A percentile compares a stretch with the other conserved stretches of the same genome.
These are phyloP conservation scores for Candida sithepensis DNA, from an alignment of 805 yeast genomes.

Conservation along the genomic window DNA sequence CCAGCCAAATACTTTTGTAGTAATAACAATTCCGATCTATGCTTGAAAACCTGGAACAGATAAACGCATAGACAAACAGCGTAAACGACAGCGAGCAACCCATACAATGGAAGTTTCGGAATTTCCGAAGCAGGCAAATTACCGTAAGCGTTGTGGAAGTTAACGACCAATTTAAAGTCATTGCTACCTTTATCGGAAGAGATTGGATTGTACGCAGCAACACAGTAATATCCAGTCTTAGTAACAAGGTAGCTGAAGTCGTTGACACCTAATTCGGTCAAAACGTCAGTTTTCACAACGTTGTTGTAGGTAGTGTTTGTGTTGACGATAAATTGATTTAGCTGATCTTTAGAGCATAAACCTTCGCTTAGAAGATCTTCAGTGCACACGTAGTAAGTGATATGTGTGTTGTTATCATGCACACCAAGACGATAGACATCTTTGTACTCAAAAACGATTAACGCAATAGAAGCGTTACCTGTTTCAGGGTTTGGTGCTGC, in stretches of 20 bases:
- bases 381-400: constrained; percentile 69
- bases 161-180: constrained; percentile 62
- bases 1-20: constrained; percentile 88
- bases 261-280: constrained; percentile 56
- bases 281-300: constrained; percentile 52
- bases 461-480: constrained; percentile 48
- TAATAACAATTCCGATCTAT: constrained; percentile 82
- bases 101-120: constrained; percentile 87
- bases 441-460: constrained; percentile 78
- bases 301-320: constrained; percentile 40
- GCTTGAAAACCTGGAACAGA: constrained; percentile 79
- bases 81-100: constrained; percentile 77
- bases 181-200: constrained; percentile 20
- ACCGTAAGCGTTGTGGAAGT: constrained; percentile 91
- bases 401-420: constrained; percentile 36
- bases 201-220: constrained; percentile 58
- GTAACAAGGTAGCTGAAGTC: constrained; percentile 60
- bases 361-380: constrained; percentile 53
- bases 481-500: constrained; percentile 31
- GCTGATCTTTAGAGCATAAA: constrained; percentile 51
- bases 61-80: constrained; percentile 79
- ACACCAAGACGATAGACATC: constrained; percentile 72
- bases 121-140: constrained; percentile 84
- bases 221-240: constrained; percentile 89
- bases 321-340: constrained; percentile 61